Conservation (phyloP, 2,329 filamentous ascomycete species). For the Diaporthe sp. region DNA sequence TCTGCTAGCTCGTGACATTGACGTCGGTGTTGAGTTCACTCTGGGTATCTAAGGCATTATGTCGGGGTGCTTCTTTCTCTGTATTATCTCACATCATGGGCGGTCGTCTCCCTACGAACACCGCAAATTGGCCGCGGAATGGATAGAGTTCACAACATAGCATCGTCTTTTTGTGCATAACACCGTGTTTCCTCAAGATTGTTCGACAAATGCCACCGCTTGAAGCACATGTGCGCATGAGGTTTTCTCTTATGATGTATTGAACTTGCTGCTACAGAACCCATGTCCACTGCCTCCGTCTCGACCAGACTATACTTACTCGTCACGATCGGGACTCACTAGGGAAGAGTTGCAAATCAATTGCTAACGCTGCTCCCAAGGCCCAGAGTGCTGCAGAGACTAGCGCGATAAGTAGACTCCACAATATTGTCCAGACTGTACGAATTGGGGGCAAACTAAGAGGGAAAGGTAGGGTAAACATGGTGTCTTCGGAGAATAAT, state of each 20-base stretch:
- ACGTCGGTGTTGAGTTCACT: slow-evolving; percentile 95
- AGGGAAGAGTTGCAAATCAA: neutral
- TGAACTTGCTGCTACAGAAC: neutral
- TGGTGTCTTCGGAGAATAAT: neutral
- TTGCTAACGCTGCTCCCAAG: neutral
- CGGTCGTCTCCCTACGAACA: slow-evolving; percentile 1
- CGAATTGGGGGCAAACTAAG: neutral
- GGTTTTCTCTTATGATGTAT: neutral
- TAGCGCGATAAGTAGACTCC: neutral
- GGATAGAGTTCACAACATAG: slow-evolving; percentile 31
- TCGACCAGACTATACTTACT: neutral
- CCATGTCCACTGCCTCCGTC: neutral
- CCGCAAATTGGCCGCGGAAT: slow-evolving; percentile 1
- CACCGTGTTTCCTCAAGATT: neutral
- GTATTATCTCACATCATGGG: slow-evolving; percentile 35
- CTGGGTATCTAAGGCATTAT: slow-evolving; percentile 82
- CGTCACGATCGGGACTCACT: neutral
- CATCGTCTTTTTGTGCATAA: slow-evolving; percentile 28
- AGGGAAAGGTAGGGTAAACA: neutral
- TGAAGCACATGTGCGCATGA: neutral
- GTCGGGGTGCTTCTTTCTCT: slow-evolving; percentile 33
- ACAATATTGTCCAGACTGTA: neutral
- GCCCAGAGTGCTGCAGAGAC: neutral
- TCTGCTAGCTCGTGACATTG: slow-evolving; percentile 85
- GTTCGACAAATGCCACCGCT: neutral